Evolutionary conservation across 192 early-diverging fungal genomes (phyloP).

Genomic region (Linnemannia hyalina): DNA sequence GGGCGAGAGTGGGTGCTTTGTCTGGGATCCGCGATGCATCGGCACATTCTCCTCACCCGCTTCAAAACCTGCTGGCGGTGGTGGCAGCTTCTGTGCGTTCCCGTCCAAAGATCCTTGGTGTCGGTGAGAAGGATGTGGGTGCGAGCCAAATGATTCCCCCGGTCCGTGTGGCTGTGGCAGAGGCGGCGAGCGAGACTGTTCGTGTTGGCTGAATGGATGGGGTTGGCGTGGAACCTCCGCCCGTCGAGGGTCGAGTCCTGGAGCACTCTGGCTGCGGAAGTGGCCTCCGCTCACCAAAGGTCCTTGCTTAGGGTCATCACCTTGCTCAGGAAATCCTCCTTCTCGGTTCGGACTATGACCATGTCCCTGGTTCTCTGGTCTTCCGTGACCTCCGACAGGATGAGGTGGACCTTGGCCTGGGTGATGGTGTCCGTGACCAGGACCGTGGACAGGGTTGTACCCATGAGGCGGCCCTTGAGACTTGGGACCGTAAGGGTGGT

Average conservation of each 20-base stretch:
- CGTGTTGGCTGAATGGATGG: constrained; percentile 41
- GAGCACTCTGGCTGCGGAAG: constrained; percentile 51
- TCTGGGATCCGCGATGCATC: constrained; percentile 10
- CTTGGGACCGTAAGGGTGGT: constrained; percentile 31
- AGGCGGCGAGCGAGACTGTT: constrained; percentile 18
- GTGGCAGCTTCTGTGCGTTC: background rate
- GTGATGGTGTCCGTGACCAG: constrained; percentile 14
- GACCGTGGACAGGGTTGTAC: constrained; percentile 12
- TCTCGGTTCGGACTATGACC: constrained; percentile 11
- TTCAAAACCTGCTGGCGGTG: constrained; percentile 1
- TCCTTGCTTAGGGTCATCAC: constrained; percentile 29
- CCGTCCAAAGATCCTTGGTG: constrained; percentile 34
- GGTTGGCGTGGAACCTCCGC: constrained; percentile 21
- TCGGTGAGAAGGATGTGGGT: constrained; percentile 25
- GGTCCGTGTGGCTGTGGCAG: constrained; percentile 13
- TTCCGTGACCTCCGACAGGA: background rate
- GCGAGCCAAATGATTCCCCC: background rate
- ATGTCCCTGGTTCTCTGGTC: constrained; percentile 5
- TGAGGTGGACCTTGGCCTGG: constrained; percentile 1
- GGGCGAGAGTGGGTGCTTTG: constrained; percentile 39
- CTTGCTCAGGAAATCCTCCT: constrained; percentile 24
- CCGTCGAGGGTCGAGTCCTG: constrained; percentile 42
- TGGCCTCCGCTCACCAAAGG: constrained; percentile 28
- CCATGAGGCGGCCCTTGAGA: constrained; percentile 13
- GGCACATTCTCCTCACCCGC: background rate